Evolutionary conservation across 805 yeast species (phyloP), one percentile per base, ranked within the genome.

Genomic region (Naumovozyma castellii): DNA sequence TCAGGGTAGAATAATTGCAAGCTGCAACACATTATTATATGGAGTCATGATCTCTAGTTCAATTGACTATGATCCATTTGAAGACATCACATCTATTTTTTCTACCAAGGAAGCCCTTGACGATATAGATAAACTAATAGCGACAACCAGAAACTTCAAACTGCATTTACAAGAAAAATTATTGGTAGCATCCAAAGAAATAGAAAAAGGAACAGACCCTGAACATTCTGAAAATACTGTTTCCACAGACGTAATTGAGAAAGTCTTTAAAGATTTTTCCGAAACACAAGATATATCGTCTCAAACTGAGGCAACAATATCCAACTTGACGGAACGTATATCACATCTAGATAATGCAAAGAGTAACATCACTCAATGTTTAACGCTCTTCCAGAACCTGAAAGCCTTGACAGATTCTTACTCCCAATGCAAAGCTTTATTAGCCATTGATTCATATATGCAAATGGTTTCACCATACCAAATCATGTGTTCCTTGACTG

Each of bases 321-420:
- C 79, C 10, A 60, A 56, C 3, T 81, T 86, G 74, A 90, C 97
- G 0, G 68, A 75, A 3, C 81, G 80, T 31, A 87, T 92, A 45
- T 82, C 85, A 49, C 65, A 71, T 17, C 68, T 92, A 43, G 97
- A 92, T 60, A 75, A 74, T 37, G 79, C 88, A 28, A 92, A 92
- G 65, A 76, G 75, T 55, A 92, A 92, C 58, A 66, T 92, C 36
- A 88, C 86, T 2, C 68, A 77, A 19, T 76, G 92, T 9, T 84
- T 92, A 84, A 85, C 94, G 1, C 78, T 87, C 29, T 68, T 90
- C 48, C 84, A 90, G 52, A 72, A 95, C 45, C 67, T 92, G 30
- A 94, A 87, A 54, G 88, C 88, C 84, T 68, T 92, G 36, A 71
- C 84, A 5, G 78, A 76, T 28, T 48, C 58, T 15, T 59, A 57